Evolutionary conservation across 2,329 filamentous ascomycete species (phyloP), one percentile per base, ranked within the genome.

Genomic region (Calonectria henricotiae): DNA sequence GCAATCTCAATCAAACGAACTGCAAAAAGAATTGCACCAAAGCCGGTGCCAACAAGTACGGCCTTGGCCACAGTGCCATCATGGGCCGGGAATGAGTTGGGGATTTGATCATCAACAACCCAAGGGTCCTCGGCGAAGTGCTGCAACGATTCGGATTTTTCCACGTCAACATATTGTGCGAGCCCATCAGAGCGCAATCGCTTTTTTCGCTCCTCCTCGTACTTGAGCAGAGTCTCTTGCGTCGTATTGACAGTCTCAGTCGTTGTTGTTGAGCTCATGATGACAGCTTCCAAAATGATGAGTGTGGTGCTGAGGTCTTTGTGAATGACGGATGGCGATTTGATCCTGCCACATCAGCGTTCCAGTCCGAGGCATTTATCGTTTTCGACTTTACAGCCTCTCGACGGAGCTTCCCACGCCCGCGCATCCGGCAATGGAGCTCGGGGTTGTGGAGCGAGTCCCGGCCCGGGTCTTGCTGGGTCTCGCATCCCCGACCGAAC

Each of bases 171-270:
- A 30, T 58, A 58, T 13, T 58, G 51, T 4, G 32, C 51, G 32
- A 58, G 51, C 13, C 51, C 51, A 23, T 58, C 51, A 11, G 51
- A 39, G 2, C 51, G 51, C 17, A 58, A 20, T 13, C 51, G 51
- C 51, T 58, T 58, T n/a, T 58, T 58, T 5, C 51, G 20, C 51
- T 58, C 51, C 20, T 58, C 51, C 3, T 58, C 51, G 35, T 58
- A 58, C 12, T 58, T 58, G 51, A 32, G 51, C n/a, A 58, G 51
- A n/a, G 51, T 58, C n/a, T 58, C 51, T 17, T 58, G n/a, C 5
- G 51, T 37, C 32, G 23, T 12, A 17, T 7, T 17, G 35, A 39
- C 51, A 13, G 51, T 58, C 13, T 58, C 35, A 30, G 51, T 58
- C 4, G 20, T 25, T 37, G 51, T 39, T 39, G 51, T 39, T 5